A percentile compares a stretch with the other conserved stretches of the same genome.
These are phyloP conservation scores for Trichoderma sp. DNA, from an alignment of 2,329 filamentous ascomycete species.

Conservation along the genomic window DNA sequence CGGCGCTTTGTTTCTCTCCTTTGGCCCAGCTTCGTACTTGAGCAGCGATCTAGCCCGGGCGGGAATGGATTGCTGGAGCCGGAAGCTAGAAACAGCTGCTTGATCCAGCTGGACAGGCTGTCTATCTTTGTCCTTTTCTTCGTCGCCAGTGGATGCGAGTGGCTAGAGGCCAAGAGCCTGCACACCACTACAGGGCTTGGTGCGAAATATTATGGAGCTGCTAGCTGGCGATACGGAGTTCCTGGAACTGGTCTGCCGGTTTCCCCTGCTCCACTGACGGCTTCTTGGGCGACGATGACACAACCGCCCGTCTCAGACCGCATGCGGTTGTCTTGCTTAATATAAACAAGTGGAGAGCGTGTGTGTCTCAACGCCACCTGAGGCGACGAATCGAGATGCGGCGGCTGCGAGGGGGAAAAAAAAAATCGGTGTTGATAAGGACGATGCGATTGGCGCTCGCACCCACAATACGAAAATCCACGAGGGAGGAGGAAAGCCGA, in stretches of 20 bases:
- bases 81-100: background rate
- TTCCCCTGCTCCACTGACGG: slow-evolving; percentile 10
- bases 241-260: slow-evolving; percentile 9
- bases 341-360: slow-evolving; percentile 14
- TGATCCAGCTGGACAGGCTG: background rate
- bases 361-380: slow-evolving; percentile 13
- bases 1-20: background rate
- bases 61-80: background rate
- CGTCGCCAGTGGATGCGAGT: background rate
- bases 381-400: slow-evolving; percentile 16
- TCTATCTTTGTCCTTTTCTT: background rate
- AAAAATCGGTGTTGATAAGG: background rate
- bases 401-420: background rate
- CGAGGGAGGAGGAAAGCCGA: background rate
- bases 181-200: slow-evolving; percentile 12
- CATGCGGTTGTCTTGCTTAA: slow-evolving; percentile 13
- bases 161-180: background rate
- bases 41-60: background rate
- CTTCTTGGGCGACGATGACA: slow-evolving; percentile 18
- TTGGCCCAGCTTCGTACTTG: background rate
- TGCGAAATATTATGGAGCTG: slow-evolving; percentile 7
- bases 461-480: background rate
- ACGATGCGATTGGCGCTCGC: background rate
- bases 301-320: slow-evolving; percentile 16
- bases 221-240: slow-evolving; percentile 13